A percentile compares a stretch with the other conserved stretches of the same genome.
Evolutionary conservation across 2,329 filamentous ascomycete genomes (phyloP).

Genomic region (Rutstroemia sp.): DNA sequence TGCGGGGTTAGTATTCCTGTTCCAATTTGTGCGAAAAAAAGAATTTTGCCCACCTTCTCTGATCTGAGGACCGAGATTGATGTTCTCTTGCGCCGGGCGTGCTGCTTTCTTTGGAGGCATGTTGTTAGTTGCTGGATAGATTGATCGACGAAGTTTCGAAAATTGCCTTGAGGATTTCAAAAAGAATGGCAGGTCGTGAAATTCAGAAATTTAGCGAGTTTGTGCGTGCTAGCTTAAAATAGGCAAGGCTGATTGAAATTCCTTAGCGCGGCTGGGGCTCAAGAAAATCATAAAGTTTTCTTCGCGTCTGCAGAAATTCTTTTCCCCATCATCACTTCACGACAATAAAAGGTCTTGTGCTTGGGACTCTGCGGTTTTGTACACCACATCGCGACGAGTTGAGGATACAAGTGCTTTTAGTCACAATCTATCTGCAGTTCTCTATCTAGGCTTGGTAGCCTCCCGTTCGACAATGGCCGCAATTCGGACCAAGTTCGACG

Average conservation of each 20-base stretch:
- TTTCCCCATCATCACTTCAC: slow-evolving; percentile 1
- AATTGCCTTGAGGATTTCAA: slow-evolving; percentile 5
- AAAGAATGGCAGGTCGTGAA: neutral
- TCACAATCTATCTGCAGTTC: too few species aligned
- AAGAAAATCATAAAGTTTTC: slow-evolving; percentile 9
- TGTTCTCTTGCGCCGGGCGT: slow-evolving; percentile 87
- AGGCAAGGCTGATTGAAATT: slow-evolving; percentile 13
- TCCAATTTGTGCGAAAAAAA: neutral
- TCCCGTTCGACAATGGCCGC: slow-evolving; percentile 5
- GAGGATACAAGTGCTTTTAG: neutral
- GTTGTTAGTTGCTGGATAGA: slow-evolving; percentile 53
- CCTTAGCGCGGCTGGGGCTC: slow-evolving; percentile 7
- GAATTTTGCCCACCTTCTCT: slow-evolving; percentile 65
- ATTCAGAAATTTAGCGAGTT: slow-evolving; percentile 9
- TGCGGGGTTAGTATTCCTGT: slow-evolving; percentile 1
- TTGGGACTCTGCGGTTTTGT: neutral
- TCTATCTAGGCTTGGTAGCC: too few species aligned
- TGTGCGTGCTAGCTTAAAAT: slow-evolving; percentile 21
- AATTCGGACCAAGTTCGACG: slow-evolving; percentile 7
- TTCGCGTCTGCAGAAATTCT: neutral
- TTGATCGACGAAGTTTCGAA: slow-evolving; percentile 10
- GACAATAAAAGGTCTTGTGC: neutral
- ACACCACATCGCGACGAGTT: neutral
- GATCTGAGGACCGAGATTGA: slow-evolving; percentile 94
- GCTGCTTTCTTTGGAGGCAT: slow-evolving; percentile 94